Evolutionary conservation across 176 grass and related monocot genomes (phyloP), one percentile per base, ranked within the genome.

Genomic region (Lolium perenne): DNA sequence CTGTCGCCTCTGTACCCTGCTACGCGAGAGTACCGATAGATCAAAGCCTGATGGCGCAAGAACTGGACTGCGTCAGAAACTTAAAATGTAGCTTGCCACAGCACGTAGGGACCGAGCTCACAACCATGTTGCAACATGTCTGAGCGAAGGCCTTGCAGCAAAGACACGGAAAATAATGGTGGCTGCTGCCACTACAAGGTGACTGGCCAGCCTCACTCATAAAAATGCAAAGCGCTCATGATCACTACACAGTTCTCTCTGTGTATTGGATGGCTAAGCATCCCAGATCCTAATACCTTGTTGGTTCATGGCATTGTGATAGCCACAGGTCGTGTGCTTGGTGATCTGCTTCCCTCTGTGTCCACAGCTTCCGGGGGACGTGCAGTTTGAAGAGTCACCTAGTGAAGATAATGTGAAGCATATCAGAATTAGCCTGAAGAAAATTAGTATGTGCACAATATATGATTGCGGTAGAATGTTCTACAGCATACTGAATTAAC

Each of bases 301-400:
- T 48, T 85, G 69, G n/a, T 49, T 74, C 71, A 60, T 94, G 85
- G 88, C 97, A 94, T 66, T 99, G 81, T 2, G 90, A 94, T 75
- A 98, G 35, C 92, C 94, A 98, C 76, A 95, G 71, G 87, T 96
- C 94, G 1, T 94, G 43, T 92, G 69, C 63, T 90, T 83, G 55
- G 85, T 80, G 3, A 96, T 93, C 79, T 88, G 88, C 84, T 91
- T 38, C 76, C 94, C 94, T 49, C 92, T 83, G 78, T 87, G 23
- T 77, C 84, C 77, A 99, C 92, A 32, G 90, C 90, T 78, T 89
- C 88, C 22, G 87, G 94, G 94, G 90, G 90, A 94, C 6, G 90
- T 83, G 85, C 94, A 93, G 49, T 96, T 99, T 88, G 84, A 89
- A 26, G 92, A 81, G 80, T 99, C 57, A 45, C 97, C 94, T 99